Percentiles rank a stretch among this genome's conserved stretches.
phyloP scores from a whole-genome alignment of 768 basidiomycete genomes.

The Pholiota microspora region DNA sequence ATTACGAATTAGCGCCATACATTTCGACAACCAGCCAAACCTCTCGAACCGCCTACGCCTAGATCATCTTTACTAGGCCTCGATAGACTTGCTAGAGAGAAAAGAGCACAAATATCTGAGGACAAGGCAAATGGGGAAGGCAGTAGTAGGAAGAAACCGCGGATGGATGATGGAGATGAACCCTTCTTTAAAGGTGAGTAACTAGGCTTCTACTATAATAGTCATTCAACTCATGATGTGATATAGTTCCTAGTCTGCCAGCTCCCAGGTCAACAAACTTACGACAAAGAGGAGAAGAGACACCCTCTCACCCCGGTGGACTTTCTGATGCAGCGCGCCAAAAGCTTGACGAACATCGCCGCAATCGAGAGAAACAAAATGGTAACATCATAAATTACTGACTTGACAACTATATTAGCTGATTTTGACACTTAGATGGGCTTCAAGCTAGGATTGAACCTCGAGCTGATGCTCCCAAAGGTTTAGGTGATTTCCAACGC shows the following conservation, averaged over 20 bases:
- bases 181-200: slow-evolving; percentile 82
- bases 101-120: slow-evolving; percentile 58
- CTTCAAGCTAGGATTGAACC: slow-evolving; percentile 58
- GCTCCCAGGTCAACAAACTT: slow-evolving; percentile 47
- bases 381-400: slow-evolving; percentile 39
- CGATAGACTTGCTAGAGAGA: slow-evolving; percentile 86
- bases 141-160: slow-evolving; percentile 65
- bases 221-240: background rate
- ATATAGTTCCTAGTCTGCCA: slow-evolving; percentile 79
- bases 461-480: slow-evolving; percentile 59
- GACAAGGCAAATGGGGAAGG: slow-evolving; percentile 40
- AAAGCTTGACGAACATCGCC: slow-evolving; percentile 75
- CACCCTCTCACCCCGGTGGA: slow-evolving; percentile 91
- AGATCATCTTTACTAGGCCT: slow-evolving; percentile 81
- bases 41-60: slow-evolving; percentile 75
- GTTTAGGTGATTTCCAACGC: slow-evolving; percentile 92
- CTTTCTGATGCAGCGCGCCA: slow-evolving; percentile 73
- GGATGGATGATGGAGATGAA: slow-evolving; percentile 60
- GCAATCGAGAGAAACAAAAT: slow-evolving; percentile 64
- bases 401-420: background rate
- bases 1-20: slow-evolving; percentile 54
- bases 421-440: slow-evolving; percentile 52
- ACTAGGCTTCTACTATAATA: background rate
- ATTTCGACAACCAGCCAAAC: slow-evolving; percentile 73
- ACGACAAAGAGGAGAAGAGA: slow-evolving; percentile 82